Conservation (phyloP, 1,139 yeast species). For the Scheffersomyces titani region DNA sequence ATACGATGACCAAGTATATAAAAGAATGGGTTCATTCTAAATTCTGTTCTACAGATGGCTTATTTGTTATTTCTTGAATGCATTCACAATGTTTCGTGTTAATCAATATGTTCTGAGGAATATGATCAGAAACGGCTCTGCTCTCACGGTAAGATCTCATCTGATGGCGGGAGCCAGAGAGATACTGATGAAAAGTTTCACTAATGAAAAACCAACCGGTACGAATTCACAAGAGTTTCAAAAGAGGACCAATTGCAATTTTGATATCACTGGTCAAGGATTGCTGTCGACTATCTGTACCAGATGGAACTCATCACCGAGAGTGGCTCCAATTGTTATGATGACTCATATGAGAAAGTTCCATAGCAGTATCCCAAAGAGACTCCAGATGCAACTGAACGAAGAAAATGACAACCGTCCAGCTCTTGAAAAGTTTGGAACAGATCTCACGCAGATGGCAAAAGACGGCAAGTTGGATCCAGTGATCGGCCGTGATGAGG, state of each 20-base stretch:
- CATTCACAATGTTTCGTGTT: neutral
- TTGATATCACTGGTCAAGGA: neutral
- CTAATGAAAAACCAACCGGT: neutral
- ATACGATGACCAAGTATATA: neutral
- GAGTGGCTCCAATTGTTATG: neutral
- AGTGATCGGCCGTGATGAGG: constrained; percentile 95
- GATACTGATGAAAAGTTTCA: neutral
- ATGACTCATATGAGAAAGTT: constrained; percentile 7
- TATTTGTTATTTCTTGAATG: neutral
- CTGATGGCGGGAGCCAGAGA: neutral
- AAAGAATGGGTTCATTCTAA: neutral
- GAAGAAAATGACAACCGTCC: constrained; percentile 61
- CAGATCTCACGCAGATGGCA: constrained; percentile 84
- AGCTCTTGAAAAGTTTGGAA: constrained; percentile 85
- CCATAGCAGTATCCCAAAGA: constrained; percentile 18
- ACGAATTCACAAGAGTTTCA: neutral
- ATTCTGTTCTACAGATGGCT: neutral
- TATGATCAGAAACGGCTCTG: neutral
- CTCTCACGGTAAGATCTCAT: neutral
- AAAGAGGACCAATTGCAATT: neutral
- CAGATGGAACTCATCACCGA: neutral
- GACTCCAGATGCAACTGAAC: constrained; percentile 43
- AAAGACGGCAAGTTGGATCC: constrained; percentile 92
- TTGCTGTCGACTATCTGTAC: neutral
- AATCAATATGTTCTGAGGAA: neutral